A percentile compares a stretch with the other conserved stretches of the same genome.
phyloP scores from a whole-genome alignment of 768 basidiomycete species.

The Agaricus blazei region DNA sequence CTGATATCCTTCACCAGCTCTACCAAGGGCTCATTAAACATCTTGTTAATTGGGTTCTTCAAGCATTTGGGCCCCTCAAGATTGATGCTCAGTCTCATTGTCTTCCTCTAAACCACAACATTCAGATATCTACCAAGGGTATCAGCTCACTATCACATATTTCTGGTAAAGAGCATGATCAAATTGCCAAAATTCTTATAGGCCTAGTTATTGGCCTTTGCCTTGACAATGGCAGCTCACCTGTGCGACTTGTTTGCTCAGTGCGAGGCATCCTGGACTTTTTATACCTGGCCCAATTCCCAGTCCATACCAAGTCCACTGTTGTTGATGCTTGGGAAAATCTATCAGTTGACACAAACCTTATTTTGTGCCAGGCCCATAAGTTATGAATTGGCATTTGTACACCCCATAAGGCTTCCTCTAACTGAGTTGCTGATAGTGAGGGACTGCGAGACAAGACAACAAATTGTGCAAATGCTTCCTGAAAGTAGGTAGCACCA shows the following conservation, averaged over 20 bases:
- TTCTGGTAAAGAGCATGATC: conserved; percentile 27
- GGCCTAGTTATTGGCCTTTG: conserved; percentile 22
- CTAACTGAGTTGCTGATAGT: no score
- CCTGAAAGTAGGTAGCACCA: no score
- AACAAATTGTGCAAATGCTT: no score
- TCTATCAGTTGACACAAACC: no score
- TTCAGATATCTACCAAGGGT: conserved; percentile 29
- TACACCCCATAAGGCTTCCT: no score
- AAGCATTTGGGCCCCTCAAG: conserved; percentile 14
- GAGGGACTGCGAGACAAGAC: no score
- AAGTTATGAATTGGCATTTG: no score
- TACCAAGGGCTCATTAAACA: conserved; percentile 31
- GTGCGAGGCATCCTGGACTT: conserved; percentile 27
- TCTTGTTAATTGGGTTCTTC: conserved; percentile 26
- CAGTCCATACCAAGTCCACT: conserved; percentile 18
- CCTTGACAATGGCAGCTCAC: conserved; percentile 7
- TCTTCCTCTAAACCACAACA: conserved; percentile 29
- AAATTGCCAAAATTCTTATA: conserved; percentile 26
- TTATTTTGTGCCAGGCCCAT: no score
- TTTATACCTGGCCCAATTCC: conserved; percentile 24
- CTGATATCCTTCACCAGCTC: conserved; percentile 35
- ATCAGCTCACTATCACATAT: conserved; percentile 25
- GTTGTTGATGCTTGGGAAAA: no score
- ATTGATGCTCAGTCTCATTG: conserved; percentile 28
- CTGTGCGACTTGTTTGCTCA: conserved; percentile 2